A percentile compares a stretch with the other conserved stretches of the same genome.
Conservation (phyloP, 108 stramenopile genomes). For the Stephanodiscus triporus region DNA sequence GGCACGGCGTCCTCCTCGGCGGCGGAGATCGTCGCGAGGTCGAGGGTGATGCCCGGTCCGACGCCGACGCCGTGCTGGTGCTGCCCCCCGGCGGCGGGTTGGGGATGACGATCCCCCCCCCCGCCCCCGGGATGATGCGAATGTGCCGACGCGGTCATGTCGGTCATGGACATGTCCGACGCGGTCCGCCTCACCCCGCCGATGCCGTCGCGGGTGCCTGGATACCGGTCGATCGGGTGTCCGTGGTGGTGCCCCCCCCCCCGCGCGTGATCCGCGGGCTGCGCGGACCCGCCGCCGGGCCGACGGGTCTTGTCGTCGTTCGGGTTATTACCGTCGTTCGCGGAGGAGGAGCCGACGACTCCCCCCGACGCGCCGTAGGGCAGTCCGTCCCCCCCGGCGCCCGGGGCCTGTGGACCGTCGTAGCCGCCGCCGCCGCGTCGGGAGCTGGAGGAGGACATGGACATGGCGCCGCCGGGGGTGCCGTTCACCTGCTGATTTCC, state of each 20-base stretch:
- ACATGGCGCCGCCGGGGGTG: constrained; percentile 19
- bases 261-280: too few species aligned
- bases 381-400: constrained; percentile 1
- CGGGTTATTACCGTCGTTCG: too few species aligned
- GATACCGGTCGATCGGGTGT: constrained; percentile 32
- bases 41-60: constrained; percentile 9
- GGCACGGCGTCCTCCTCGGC: constrained; percentile 92
- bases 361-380: constrained; percentile 36
- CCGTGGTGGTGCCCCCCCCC: constrained; percentile 24
- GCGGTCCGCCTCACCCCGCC: constrained; percentile 32
- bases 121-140: neutral
- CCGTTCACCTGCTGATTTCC: constrained; percentile 38
- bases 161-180: constrained; percentile 50
- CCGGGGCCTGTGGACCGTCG: constrained; percentile 3
- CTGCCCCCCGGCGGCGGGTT: neutral
- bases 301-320: too few species aligned
- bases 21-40: constrained; percentile 42
- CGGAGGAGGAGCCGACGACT: too few species aligned
- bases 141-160: neutral
- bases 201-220: constrained; percentile 23
- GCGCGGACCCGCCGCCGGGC: too few species aligned
- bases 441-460: constrained; percentile 15
- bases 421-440: constrained; percentile 14
- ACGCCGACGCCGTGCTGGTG: neutral
- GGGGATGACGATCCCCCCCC: neutral